These are phyloP conservation scores for Phytophthora tentaculata DNA, from an alignment of 352 stramenopile species.

Conservation along the genomic window DNA sequence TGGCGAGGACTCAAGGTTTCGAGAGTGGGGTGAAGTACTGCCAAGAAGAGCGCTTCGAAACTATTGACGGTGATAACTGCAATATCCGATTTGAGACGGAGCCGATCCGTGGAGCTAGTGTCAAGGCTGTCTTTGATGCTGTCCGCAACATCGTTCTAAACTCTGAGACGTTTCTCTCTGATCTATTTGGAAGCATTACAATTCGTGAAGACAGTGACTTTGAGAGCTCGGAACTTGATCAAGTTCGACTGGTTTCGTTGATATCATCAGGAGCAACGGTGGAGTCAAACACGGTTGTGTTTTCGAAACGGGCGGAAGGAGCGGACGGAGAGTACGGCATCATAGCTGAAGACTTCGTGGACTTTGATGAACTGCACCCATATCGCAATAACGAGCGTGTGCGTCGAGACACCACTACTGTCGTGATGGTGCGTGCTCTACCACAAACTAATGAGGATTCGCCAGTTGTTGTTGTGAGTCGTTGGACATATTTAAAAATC, in stretches of 20 bases:
- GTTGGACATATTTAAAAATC: neutral
- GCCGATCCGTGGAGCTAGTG: neutral
- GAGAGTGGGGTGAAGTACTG: neutral
- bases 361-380: constrained; percentile 48
- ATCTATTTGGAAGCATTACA: neutral
- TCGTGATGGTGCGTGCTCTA: constrained; percentile 1
- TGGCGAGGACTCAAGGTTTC: neutral
- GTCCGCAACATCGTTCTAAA: neutral
- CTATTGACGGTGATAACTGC: neutral
- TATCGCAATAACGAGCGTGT: constrained; percentile 33
- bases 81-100: neutral
- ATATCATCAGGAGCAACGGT: neutral
- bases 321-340: constrained; percentile 6
- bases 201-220: neutral
- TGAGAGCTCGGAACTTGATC: neutral
- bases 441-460: neutral
- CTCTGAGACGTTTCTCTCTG: neutral
- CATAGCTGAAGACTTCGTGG: constrained; percentile 34
- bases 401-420: constrained; percentile 40
- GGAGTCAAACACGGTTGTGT: constrained; percentile 16
- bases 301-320: constrained; percentile 12
- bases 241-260: neutral
- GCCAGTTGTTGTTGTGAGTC: neutral
- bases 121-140: neutral
- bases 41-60: neutral